phyloP scores from a whole-genome alignment of 352 stramenopile species.

The Peronospora destructor region DNA sequence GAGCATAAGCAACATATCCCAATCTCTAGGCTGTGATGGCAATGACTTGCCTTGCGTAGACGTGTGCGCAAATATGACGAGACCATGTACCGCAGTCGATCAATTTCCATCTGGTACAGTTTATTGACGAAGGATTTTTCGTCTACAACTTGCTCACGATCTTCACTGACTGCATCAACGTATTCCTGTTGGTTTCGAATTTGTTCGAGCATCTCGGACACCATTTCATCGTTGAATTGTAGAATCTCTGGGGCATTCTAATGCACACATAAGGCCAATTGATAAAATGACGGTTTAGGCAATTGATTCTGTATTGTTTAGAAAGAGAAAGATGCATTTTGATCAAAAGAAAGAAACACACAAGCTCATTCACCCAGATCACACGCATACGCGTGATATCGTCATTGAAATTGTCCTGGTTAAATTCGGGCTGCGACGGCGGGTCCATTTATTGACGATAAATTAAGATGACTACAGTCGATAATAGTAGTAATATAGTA shows the following conservation, averaged over 20 bases:
- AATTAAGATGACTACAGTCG: background rate
- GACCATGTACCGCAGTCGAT: slow-evolving; percentile 79
- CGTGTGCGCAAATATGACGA: slow-evolving; percentile 75
- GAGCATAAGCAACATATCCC: background rate
- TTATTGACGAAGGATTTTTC: slow-evolving; percentile 80
- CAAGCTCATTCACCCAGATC: slow-evolving; percentile 80
- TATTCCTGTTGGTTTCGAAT: slow-evolving; percentile 84
- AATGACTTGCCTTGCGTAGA: slow-evolving; percentile 48
- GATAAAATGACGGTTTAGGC: background rate
- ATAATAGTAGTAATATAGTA: background rate
- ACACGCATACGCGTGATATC: slow-evolving; percentile 61
- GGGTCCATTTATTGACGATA: slow-evolving; percentile 11
- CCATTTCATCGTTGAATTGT: slow-evolving; percentile 69
- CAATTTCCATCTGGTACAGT: slow-evolving; percentile 87
- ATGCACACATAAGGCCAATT: background rate
- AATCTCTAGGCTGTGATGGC: background rate
- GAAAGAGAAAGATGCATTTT: background rate
- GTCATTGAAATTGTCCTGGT: slow-evolving; percentile 74
- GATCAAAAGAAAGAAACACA: slow-evolving; percentile 14
- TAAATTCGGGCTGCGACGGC: slow-evolving; percentile 32
- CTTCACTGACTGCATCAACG: slow-evolving; percentile 71
- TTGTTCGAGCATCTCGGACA: slow-evolving; percentile 79
- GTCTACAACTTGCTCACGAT: slow-evolving; percentile 53
- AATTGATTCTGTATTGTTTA: slow-evolving; percentile 2
- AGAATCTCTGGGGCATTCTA: slow-evolving; percentile 79